Base-by-base conservation (phyloP, 371 early-diverging fungal species). In the Zychaea mexicana region DNA sequence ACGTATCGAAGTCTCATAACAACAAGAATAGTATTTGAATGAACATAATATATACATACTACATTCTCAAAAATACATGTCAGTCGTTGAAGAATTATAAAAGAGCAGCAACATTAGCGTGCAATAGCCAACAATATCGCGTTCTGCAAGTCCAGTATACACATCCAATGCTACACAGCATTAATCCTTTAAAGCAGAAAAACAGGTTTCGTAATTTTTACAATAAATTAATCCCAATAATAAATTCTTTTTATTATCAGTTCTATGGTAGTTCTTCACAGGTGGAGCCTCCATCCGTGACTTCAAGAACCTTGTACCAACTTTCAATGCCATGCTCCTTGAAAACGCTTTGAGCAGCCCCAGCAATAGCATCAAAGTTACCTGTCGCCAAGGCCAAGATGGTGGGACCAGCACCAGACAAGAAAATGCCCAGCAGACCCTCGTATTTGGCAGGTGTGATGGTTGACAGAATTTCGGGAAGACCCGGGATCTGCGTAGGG, bases 361-460 rank as follows among this genome's bases (percentile, higher is more conserved):
- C 62, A 12, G 90, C 95, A 64, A 94, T 94, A 28, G 76, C 68
- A 56, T 90, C 92, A 81, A 88, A 91, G 72, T 93, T 88, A 61
- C 85, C 76, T 7, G 85, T 85, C 4, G 92, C 92, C 66, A 98
- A 77, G 17, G 93, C 94, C 53, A 98, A 81, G 46, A 97, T 92
- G 19, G 96, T 96, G 13, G 99, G 99, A 2, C 99, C 99, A 10
- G 99, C 98, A 39, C 99, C 99, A 61, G 92, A 92, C 56, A 98
- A 76, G 71, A 96, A 96, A 30, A 94, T 87, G 30, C 99, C 99
- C 8, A 96, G 81, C 17, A 97, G 76, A 7, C 97, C 98, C 2
- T 94, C 94, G 24, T 85, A 73, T 33, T 83, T 86, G 61, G 80
- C 81, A 5, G 92, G 93, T 13, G 89, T 92, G 65, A 97, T 80